Evolutionary conservation across 2,329 filamentous ascomycete species (phyloP), one percentile per base, ranked within the genome.

Genomic region (Pyrenophora teres): DNA sequence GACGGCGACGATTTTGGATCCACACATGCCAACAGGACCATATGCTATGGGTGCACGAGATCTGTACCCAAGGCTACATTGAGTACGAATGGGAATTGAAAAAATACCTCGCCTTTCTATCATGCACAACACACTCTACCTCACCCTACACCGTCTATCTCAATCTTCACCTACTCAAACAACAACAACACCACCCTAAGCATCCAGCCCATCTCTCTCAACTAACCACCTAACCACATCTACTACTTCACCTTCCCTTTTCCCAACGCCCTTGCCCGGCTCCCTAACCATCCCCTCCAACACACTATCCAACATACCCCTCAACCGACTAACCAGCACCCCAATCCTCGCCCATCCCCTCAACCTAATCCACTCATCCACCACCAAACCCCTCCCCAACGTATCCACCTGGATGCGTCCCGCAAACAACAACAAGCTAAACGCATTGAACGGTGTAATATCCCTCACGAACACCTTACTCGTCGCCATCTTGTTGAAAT

Each of bases 341-440:
- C 93, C 94, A 57, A 99, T 94, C 40, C 94, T 84, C 1, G 94
- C 93, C 94, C 94, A 99, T 0, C 94, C 94, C 19, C 91, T 83
- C 27, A 99, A 77, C 31, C 83, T 74, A 30, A 97, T 78, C 94
- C 93, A 97, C 44, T 90, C 92, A 74, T 97, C 94, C 3, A 99
- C 90, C 3, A 97, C 78, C 15, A 99, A 77, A 0, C 94, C 94
- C 18, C 92, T 81, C 5, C 93, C 93, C 37, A 92, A 78, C 0
- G 92, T 96, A 74, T 97, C 94, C 3, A 97, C 84, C 53, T 86
- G 84, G 43, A 97, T 91, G 2, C 85, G 81, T 0, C 94, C 94
- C 1, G 87, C 89, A 74, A 99, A 97, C 51, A 99, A 81, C 21
- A 99, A 83, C 30, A 97, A 79, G 0, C 88, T 88, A 71, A 93